Evolutionary conservation across 306 rosid genomes (phyloP).

Genomic region (Canavalia ensiformis): DNA sequence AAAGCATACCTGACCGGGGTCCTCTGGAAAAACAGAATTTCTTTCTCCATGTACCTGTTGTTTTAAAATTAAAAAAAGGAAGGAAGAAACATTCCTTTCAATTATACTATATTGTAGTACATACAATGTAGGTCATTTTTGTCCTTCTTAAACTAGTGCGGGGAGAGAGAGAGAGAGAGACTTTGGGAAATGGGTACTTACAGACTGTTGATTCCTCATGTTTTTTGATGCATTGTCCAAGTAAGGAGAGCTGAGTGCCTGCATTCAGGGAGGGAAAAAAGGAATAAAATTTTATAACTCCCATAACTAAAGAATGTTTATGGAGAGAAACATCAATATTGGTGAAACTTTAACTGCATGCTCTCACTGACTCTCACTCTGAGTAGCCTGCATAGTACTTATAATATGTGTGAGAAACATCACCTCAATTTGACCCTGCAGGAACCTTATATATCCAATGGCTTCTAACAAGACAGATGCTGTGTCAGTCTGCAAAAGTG

Average conservation of each 20-base stretch:
- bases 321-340: slow-evolving; percentile 43
- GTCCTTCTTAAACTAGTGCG: slow-evolving; percentile 27
- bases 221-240: slow-evolving; percentile 66
- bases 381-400: slow-evolving; percentile 41
- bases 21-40: slow-evolving; percentile 60
- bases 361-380: slow-evolving; percentile 54
- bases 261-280: slow-evolving; percentile 42
- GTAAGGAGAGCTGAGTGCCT: slow-evolving; percentile 92
- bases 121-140: slow-evolving; percentile 34
- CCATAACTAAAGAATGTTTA: slow-evolving; percentile 55
- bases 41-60: slow-evolving; percentile 55
- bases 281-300: slow-evolving; percentile 51
- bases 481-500: slow-evolving; percentile 98
- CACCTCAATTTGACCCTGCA: slow-evolving; percentile 92
- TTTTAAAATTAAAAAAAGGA: slow-evolving; percentile 3
- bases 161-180: background rate
- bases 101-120: slow-evolving; percentile 27
- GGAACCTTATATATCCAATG: slow-evolving; percentile 89
- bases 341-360: slow-evolving; percentile 66
- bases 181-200: slow-evolving; percentile 66
- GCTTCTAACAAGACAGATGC: slow-evolving; percentile 93
- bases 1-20: slow-evolving; percentile 60
- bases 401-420: slow-evolving; percentile 51
- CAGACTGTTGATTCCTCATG: slow-evolving; percentile 67
- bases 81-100: slow-evolving; percentile 33